Evolutionary conservation across 495 filamentous ascomycete genomes (phyloP).

Genomic region (Aspergillus cristatus): DNA sequence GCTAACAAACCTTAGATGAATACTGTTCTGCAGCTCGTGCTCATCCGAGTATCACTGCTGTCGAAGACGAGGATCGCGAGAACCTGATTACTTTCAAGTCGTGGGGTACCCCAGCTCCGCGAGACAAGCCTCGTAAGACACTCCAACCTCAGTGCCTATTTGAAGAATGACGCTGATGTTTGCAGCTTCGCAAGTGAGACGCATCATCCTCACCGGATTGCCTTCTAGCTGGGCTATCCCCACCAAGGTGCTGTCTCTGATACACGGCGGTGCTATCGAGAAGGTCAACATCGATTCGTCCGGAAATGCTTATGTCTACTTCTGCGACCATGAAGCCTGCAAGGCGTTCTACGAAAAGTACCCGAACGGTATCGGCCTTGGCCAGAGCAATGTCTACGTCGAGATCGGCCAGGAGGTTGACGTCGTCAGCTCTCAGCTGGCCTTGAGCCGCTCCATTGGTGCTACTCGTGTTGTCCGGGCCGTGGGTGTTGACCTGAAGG

Average conservation of each 20-base stretch:
- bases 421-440: constrained; percentile 27
- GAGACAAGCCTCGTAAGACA: constrained; percentile 19
- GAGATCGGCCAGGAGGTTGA: constrained; percentile 27
- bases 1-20: too few relatives aligned
- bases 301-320: constrained; percentile 26
- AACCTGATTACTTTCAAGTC: constrained; percentile 13
- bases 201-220: constrained; percentile 29
- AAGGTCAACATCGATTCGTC: constrained; percentile 10
- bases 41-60: background rate
- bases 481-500: constrained; percentile 25
- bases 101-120: constrained; percentile 17
- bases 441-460: constrained; percentile 21
- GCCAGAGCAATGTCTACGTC: constrained; percentile 21
- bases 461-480: constrained; percentile 32
- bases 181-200: constrained; percentile 23
- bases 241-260: constrained; percentile 28
- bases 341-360: constrained; percentile 31
- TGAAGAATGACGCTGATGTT: constrained; percentile 4
- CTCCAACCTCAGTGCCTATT: background rate
- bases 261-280: constrained; percentile 39
- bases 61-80: constrained; percentile 14
- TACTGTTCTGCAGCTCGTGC: too few relatives aligned
- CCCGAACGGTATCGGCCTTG: constrained; percentile 34
- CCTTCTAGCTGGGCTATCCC: constrained; percentile 20
- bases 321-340: constrained; percentile 30